These are phyloP conservation scores for Quercus suber DNA, from an alignment of 306 rosid genomes.

Conservation along the genomic window DNA sequence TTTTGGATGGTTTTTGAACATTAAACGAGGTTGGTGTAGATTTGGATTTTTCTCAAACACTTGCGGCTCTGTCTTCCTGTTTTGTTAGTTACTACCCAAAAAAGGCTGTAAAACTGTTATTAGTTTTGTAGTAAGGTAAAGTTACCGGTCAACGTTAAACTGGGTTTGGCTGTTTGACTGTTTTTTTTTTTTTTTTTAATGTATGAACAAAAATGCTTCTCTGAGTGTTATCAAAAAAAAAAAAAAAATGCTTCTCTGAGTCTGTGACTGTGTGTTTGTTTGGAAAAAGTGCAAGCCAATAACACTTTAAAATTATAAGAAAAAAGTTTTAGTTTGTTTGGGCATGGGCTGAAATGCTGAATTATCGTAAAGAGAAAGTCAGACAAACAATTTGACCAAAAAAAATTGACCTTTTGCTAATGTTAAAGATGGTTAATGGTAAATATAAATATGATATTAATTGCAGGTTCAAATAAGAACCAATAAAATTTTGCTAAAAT, in stretches of 20 bases:
- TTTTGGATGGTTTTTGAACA: slow-evolving; percentile 7
- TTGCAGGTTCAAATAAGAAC: accelerated
- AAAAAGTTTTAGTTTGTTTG: background rate
- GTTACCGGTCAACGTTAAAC: background rate
- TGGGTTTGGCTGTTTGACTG: background rate
- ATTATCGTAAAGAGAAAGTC: too few relatives aligned
- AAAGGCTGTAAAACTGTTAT: background rate
- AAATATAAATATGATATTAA: too few relatives aligned
- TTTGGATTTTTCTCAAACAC: background rate
- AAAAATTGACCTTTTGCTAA: too few relatives aligned
- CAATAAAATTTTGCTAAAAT: too few relatives aligned
- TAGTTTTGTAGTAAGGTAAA: background rate
- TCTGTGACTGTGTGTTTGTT: too few relatives aligned
- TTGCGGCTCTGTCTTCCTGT: background rate
- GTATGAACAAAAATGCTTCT: too few relatives aligned
- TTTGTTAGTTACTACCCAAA: background rate
- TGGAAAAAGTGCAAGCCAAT: background rate
- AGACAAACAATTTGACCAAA: too few relatives aligned
- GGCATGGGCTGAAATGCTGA: background rate
- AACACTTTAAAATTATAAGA: background rate
- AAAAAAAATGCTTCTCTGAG: too few relatives aligned
- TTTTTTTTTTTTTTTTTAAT: background rate
- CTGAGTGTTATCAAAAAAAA: too few relatives aligned
- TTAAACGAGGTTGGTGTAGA: background rate
- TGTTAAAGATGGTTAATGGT: too few relatives aligned